Conservation (phyloP, 805 yeast genomes). For the Teunomyces pallodes region DNA sequence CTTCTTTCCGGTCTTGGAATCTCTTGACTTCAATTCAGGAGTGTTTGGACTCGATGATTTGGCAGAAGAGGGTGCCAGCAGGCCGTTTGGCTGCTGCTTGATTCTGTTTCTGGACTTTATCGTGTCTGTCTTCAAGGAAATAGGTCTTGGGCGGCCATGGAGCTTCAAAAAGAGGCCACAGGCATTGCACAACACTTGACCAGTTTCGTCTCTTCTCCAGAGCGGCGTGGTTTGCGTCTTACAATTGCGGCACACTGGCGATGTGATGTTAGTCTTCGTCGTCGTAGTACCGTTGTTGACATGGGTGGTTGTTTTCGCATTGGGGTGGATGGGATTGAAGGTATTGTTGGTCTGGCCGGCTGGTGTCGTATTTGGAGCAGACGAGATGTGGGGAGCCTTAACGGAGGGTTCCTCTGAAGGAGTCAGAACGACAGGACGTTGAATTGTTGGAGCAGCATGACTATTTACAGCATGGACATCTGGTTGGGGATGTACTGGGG, state of each 20-base stretch:
- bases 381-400: background rate
- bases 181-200: constrained; percentile 87
- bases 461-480: background rate
- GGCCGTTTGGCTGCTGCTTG: constrained; percentile 40
- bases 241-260: constrained; percentile 85
- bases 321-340: constrained; percentile 48
- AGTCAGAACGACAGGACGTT: constrained; percentile 3
- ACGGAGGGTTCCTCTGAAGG: background rate
- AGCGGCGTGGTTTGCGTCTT: constrained; percentile 90
- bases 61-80: constrained; percentile 1
- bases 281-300: constrained; percentile 61
- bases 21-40: constrained; percentile 56
- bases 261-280: constrained; percentile 58
- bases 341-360: background rate
- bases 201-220: constrained; percentile 93
- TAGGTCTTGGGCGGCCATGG: constrained; percentile 92
- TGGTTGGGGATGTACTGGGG: constrained; percentile 11
- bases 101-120: constrained; percentile 88
- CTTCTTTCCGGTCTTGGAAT: constrained; percentile 25
- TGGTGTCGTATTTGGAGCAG: background rate
- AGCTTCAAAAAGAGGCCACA: constrained; percentile 86
- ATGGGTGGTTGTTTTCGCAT: constrained; percentile 60
- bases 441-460: background rate
- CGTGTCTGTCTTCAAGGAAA: constrained; percentile 85
- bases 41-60: constrained; percentile 47